Evolutionary conservation across 495 filamentous ascomycete species (phyloP).

Genomic region (Penicillium coprophilum): DNA sequence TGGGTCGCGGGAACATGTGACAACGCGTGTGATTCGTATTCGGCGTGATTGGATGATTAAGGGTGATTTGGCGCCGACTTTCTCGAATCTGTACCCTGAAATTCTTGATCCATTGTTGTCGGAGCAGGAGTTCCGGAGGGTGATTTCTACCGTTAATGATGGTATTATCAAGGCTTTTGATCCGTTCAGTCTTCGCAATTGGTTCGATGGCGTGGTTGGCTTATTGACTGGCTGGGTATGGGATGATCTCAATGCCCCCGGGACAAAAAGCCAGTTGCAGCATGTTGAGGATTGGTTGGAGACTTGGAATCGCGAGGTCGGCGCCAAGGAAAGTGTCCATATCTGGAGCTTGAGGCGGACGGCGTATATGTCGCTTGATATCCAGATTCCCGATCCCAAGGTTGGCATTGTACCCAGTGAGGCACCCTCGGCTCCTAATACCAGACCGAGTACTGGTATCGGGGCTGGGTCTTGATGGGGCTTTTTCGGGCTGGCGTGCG

Average conservation of each 20-base stretch:
- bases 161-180: conserved; percentile 70
- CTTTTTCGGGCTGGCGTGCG: conserved; percentile 1
- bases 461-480: conserved; percentile 18
- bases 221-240: conserved; percentile 86
- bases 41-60: conserved; percentile 84
- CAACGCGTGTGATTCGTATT: conserved; percentile 88
- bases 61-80: conserved; percentile 90
- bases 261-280: conserved; percentile 64
- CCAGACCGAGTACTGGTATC: conserved; percentile 41
- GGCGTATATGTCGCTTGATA: conserved; percentile 85
- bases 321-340: conserved; percentile 57
- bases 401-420: conserved; percentile 53
- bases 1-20: conserved; percentile 66
- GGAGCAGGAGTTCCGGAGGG: conserved; percentile 76
- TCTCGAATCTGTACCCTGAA: conserved; percentile 92
- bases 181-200: conserved; percentile 68
- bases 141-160: conserved; percentile 75
- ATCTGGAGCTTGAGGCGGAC: conserved; percentile 77
- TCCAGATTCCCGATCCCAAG: conserved; percentile 82
- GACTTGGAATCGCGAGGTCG: conserved; percentile 71
- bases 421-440: conserved; percentile 38
- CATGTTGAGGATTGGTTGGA: conserved; percentile 75
- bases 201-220: conserved; percentile 72
- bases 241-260: conserved; percentile 81
- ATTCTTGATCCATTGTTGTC: conserved; percentile 83